Base-by-base conservation (phyloP, 2,329 filamentous ascomycete genomes). In the Coleophoma crateriformis region DNA sequence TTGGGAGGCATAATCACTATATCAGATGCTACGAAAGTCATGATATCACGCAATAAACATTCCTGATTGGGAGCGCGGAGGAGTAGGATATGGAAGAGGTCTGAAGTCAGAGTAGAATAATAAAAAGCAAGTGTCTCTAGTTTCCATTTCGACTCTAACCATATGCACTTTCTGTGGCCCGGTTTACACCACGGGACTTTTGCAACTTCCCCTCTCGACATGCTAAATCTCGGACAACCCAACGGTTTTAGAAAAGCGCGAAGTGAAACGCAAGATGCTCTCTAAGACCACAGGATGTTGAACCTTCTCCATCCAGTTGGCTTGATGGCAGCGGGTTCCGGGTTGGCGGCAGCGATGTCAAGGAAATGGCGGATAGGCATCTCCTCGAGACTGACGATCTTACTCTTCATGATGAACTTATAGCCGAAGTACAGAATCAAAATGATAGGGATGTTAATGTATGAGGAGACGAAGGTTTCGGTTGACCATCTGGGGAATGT, bases 381-480 rank as follows among this genome's bases (percentile, higher is more conserved):
- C 15, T 67, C 61, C 12, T 60, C 51, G 3, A 72, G 54, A 5
- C 66, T 58, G 20, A 72, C 57, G 33, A 70, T 64, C 15, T 70
- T 72, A 0, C 76, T 75, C 32, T 71, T 66, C 63, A 76, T 78
- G 56, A 75, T 67, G 14, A 80, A 53, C 63, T 82, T 81, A 71
- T 76, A 81, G 48, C 74, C 71, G 12, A 69, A 57, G 57, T 74
- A 41, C 66, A 83, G 67, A 3, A 71, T 50, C 6, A 78, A 55
- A 58, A 86, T 85, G 27, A 83, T 76, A 0, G 81, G 79, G 46
- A 87, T 78, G 14, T 82, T 82, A 17, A 85, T 75, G 56, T 87
- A 87, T 0, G 79, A 74, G 0, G 81, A 82, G 15, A 85, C 68
- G 57, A 87, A 87, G 40, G 66, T 73, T 20, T 71, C 71, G 0